Evolutionary conservation across 441 rosid genomes (phyloP).

Genomic region (Corymbia calophylla): DNA sequence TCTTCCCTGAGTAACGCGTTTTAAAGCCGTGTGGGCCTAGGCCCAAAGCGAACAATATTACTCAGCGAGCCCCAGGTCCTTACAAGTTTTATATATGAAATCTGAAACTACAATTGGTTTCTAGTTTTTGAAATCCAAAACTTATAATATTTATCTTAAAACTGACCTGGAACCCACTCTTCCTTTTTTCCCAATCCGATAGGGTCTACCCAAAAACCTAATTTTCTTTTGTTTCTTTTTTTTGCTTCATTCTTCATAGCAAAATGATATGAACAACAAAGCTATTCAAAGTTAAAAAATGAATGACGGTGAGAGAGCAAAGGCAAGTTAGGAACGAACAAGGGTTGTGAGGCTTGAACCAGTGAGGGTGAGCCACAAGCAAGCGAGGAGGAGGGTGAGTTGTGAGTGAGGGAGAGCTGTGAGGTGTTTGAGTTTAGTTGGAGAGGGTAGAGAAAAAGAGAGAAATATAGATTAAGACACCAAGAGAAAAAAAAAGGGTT

Average conservation of each 20-base stretch:
- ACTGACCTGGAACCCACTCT: neutral
- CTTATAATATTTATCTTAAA: no score
- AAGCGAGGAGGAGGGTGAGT: neutral
- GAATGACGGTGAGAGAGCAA: neutral
- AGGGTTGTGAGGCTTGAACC: neutral
- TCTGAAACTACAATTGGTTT: no score
- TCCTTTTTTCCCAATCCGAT: neutral
- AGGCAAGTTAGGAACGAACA: neutral
- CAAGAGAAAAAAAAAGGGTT: neutral
- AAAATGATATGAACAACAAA: neutral
- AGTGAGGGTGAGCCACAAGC: neutral
- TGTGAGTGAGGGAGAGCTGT: neutral
- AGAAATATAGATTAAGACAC: no score
- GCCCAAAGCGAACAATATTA: no score
- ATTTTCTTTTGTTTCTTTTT: neutral
- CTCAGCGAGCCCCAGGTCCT: no score
- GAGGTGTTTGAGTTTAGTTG: neutral
- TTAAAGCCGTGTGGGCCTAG: no score
- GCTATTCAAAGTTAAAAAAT: no score
- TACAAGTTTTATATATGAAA: no score
- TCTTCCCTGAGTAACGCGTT: no score
- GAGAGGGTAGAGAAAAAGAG: neutral
- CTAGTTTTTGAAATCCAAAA: no score
- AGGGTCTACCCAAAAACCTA: neutral
- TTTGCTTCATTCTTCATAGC: neutral